phyloP scores from a whole-genome alignment of 176 grass and related monocot species.

The Cocos nucifera region DNA sequence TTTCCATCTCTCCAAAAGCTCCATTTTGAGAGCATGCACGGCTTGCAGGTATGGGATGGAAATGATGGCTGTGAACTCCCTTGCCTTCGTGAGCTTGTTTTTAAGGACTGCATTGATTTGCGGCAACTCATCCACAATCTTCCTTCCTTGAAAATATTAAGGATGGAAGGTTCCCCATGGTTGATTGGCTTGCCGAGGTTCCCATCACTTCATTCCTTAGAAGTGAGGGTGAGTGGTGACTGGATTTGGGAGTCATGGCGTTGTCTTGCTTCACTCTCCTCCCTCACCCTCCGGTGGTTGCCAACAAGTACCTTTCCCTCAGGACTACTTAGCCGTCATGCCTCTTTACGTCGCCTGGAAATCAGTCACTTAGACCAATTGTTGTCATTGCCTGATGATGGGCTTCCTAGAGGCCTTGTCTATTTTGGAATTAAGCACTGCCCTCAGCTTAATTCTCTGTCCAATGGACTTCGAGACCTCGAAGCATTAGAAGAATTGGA shows the following conservation, averaged over 20 bases:
- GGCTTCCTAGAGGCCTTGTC: slow-evolving; percentile 16
- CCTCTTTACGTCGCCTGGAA: slow-evolving; percentile 19
- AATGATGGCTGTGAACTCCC: no score
- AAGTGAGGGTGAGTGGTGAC: no score
- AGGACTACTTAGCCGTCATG: not conserved
- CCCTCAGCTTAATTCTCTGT: not conserved
- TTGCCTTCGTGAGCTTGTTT: no score
- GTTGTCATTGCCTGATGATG: slow-evolving; percentile 19
- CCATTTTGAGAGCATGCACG: no score
- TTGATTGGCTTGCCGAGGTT: no score
- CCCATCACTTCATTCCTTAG: no score
- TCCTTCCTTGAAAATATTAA: no score
- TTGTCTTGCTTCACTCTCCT: slow-evolving; percentile 18
- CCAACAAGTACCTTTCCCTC: not conserved
- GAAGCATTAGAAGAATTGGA: slow-evolving; percentile 30
- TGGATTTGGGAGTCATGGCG: not conserved
- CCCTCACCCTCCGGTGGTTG: slow-evolving; percentile 22
- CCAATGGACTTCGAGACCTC: slow-evolving; percentile 19
- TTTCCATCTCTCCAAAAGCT: no score
- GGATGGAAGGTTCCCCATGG: no score
- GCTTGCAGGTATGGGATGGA: no score
- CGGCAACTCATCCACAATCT: no score
- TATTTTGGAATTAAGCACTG: slow-evolving; percentile 8
- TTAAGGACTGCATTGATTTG: no score
- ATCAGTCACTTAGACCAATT: slow-evolving; percentile 30